Conservation (phyloP, 140 eudicot genomes). For the Anethum foeniculum region DNA sequence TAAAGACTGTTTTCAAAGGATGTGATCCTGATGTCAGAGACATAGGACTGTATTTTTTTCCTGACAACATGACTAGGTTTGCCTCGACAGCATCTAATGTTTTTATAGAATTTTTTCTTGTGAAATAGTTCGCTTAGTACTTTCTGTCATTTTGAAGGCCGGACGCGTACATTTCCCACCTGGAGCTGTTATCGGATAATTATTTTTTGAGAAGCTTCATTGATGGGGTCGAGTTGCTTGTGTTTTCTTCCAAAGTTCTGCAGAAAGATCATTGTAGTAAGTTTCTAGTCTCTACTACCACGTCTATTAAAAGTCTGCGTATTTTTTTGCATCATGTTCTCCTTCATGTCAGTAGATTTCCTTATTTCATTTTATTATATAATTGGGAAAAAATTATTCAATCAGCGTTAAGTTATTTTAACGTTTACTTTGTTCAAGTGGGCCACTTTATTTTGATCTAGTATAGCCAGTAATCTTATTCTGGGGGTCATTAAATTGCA, state of each 20-base stretch:
- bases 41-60: constrained; percentile 46
- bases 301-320: not conserved
- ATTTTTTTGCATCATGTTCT: not conserved
- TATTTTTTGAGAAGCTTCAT: constrained; percentile 38
- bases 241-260: constrained; percentile 45
- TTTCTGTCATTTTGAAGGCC: constrained; percentile 22
- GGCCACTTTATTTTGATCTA: not conserved
- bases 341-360: not conserved
- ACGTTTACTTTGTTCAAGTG: not conserved
- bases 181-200: constrained; percentile 30
- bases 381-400: not conserved
- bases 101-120: not conserved
- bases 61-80: constrained; percentile 36
- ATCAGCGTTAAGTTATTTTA: not conserved
- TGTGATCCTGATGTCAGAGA: constrained; percentile 40
- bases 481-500: not conserved
- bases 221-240: constrained; percentile 45
- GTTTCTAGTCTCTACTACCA: constrained; percentile 1
- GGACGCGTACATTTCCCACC: constrained; percentile 21
- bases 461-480: not conserved
- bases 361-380: not conserved
- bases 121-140: not conserved
- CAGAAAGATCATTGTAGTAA: constrained; percentile 35
- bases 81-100: constrained; percentile 7
- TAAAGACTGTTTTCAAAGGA: constrained; percentile 33